These are phyloP conservation scores for Dimocarpus longan DNA, from an alignment of 345 rosid species.

Conservation along the genomic window DNA sequence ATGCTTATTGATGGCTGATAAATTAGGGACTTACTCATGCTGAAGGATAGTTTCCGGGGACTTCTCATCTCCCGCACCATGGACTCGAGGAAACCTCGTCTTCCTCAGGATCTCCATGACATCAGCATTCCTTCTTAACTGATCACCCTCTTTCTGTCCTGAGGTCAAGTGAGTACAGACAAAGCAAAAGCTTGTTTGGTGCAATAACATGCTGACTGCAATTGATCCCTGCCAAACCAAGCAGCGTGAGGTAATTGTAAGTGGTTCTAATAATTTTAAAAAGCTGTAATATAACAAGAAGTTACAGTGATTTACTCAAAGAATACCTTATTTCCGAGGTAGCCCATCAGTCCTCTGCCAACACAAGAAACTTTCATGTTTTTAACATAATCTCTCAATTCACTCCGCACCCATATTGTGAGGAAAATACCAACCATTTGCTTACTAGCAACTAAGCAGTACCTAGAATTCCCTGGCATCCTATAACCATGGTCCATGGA, in stretches of 20 bases:
- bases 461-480: constrained; percentile 72
- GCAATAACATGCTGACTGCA: constrained; percentile 90
- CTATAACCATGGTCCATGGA: constrained; percentile 66
- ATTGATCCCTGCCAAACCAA: constrained; percentile 83
- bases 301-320: neutral
- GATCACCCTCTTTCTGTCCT: constrained; percentile 97
- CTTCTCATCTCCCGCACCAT: constrained; percentile 54
- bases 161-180: constrained; percentile 93
- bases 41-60: constrained; percentile 92
- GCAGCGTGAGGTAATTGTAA: constrained; percentile 7
- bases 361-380: constrained; percentile 98
- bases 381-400: constrained; percentile 76
- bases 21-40: constrained; percentile 76
- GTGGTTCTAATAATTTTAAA: constrained; percentile 10
- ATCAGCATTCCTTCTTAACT: constrained; percentile 87
- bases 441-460: constrained; percentile 87
- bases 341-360: constrained; percentile 98
- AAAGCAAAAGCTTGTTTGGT: constrained; percentile 93
- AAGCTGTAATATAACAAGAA: neutral
- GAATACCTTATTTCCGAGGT: constrained; percentile 96
- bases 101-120: constrained; percentile 96
- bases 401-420: constrained; percentile 93
- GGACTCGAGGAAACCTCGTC: constrained; percentile 89
- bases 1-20: constrained; percentile 10
- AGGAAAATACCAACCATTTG: constrained; percentile 98